phyloP scores from a whole-genome alignment of 2,329 filamentous ascomycete genomes.

The Trichophyton schoenleinii region DNA sequence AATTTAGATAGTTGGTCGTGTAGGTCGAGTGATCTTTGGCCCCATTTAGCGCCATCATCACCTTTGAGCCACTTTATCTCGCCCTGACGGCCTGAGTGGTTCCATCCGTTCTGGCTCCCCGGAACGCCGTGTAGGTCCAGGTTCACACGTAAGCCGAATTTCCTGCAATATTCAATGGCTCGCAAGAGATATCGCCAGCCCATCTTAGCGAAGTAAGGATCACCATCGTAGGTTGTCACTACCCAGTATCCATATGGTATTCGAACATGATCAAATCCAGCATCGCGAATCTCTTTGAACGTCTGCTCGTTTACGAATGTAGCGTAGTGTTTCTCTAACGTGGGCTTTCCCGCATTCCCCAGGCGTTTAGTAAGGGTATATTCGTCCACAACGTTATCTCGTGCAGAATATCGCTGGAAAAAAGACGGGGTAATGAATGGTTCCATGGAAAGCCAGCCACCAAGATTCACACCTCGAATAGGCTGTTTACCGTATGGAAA shows the following conservation, averaged over 20 bases:
- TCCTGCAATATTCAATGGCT: slow-evolving; percentile 84
- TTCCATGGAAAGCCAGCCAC: slow-evolving; percentile 87
- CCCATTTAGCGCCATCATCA: slow-evolving; percentile 67
- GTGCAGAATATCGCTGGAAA: slow-evolving; percentile 54
- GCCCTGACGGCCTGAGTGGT: slow-evolving; percentile 79
- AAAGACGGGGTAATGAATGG: slow-evolving; percentile 92
- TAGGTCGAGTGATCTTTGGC: slow-evolving; percentile 68
- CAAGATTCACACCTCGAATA: slow-evolving; percentile 80
- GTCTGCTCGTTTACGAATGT: slow-evolving; percentile 74
- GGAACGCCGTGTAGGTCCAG: slow-evolving; percentile 86
- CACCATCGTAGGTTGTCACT: slow-evolving; percentile 66
- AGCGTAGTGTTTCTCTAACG: slow-evolving; percentile 83
- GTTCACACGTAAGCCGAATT: slow-evolving; percentile 83
- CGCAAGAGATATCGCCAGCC: slow-evolving; percentile 90
- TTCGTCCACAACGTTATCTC: slow-evolving; percentile 67
- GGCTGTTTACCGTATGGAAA: slow-evolving; percentile 72
- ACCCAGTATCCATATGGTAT: slow-evolving; percentile 96
- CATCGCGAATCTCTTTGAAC: slow-evolving; percentile 70
- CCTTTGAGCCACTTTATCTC: slow-evolving; percentile 80
- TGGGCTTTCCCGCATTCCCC: slow-evolving; percentile 51
- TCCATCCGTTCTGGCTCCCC: slow-evolving; percentile 95
- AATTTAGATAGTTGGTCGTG: slow-evolving; percentile 80
- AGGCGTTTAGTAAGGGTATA: slow-evolving; percentile 64
- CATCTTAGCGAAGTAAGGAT: slow-evolving; percentile 76
- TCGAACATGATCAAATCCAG: slow-evolving; percentile 90